Evolutionary conservation across 805 yeast species (phyloP).

Genomic region (Candida maris): DNA sequence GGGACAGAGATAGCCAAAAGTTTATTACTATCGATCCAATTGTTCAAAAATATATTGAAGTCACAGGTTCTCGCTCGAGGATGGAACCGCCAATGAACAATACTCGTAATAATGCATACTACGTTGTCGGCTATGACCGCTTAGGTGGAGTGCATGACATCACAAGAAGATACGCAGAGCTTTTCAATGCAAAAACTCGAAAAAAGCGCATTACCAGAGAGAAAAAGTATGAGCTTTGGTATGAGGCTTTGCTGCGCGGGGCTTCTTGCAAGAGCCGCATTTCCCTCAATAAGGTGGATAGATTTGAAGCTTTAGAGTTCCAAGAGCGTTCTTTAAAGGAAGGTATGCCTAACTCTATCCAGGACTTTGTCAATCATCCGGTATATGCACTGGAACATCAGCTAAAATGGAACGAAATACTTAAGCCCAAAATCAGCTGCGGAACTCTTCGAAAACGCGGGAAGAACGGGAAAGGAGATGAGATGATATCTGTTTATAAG

Average conservation of each 20-base stretch:
- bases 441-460: conserved; percentile 58
- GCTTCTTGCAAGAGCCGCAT: conserved; percentile 25
- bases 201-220: conserved; percentile 68
- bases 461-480: conserved; percentile 37
- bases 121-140: conserved; percentile 74
- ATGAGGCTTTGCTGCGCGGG: conserved; percentile 39
- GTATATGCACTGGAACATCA: conserved; percentile 76
- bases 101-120: conserved; percentile 55
- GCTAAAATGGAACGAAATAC: conserved; percentile 64
- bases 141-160: conserved; percentile 70
- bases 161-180: conserved; percentile 74
- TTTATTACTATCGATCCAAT: conserved; percentile 91
- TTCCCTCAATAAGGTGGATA: conserved; percentile 36
- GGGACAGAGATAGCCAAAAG: conserved; percentile 66
- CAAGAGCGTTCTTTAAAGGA: conserved; percentile 61
- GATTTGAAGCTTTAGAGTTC: conserved; percentile 59
- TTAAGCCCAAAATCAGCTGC: conserved; percentile 65
- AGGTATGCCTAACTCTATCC: conserved; percentile 82
- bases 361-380: conserved; percentile 86
- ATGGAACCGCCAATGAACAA: conserved; percentile 65
- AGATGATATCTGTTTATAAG: conserved; percentile 58
- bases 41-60: conserved; percentile 59
- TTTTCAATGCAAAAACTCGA: conserved; percentile 69
- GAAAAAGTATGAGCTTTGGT: conserved; percentile 60
- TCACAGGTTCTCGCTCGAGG: conserved; percentile 47